Evolutionary conservation across 345 rosid species (phyloP), one percentile per base, ranked within the genome.

Genomic region (Eucalyptus cladocalyx): DNA sequence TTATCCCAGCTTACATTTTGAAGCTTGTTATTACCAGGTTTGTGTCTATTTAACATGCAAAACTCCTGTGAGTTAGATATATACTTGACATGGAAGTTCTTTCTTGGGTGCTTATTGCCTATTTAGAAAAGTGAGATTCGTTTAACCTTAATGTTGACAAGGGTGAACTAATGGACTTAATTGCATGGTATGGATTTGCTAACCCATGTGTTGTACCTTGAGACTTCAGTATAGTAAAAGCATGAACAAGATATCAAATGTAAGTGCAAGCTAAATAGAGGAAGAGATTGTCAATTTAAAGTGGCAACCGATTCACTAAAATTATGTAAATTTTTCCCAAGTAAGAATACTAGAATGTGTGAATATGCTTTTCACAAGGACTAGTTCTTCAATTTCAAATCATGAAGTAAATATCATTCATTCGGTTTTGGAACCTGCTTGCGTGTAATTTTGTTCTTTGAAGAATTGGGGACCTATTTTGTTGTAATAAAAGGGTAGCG

Each of bases 21-120:
- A 97, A 94, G 98, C 99, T 10, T 97, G 99, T 90, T 97, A 97
- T 93, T 97, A 97, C 94, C 99, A 97, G 98, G 99, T 97, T 90
- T 86, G 67, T 49, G 43, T 86, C 56, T 18, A 37, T 37, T 51
- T 48, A 2, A 30, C 58, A 0, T 30, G 62, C 40, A 50, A 76
- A 37, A 86, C 58, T 86, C 87, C 62, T n/a, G 26, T 32, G 62
- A n/a, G 87, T 86, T 21, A 4, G 43, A 37, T 69, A 34, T 69
- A 69, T 40, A 69, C 80, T 69, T 16, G 24, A 34, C 9, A 34
- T 65, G 43, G 24, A 17, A 69, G 24, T 69, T 34, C 80, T 69
- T 34, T 69, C 80, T 69, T 86, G 58, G 58, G 1, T 86, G 28
- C 24, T 19, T 32, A 37, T 37, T 72, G 26, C 81, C 43, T 34